A percentile compares a stretch with the other conserved stretches of the same genome.
Evolutionary conservation across 2,329 filamentous ascomycete genomes (phyloP).

Genomic region (Colletotrichum acutatum): DNA sequence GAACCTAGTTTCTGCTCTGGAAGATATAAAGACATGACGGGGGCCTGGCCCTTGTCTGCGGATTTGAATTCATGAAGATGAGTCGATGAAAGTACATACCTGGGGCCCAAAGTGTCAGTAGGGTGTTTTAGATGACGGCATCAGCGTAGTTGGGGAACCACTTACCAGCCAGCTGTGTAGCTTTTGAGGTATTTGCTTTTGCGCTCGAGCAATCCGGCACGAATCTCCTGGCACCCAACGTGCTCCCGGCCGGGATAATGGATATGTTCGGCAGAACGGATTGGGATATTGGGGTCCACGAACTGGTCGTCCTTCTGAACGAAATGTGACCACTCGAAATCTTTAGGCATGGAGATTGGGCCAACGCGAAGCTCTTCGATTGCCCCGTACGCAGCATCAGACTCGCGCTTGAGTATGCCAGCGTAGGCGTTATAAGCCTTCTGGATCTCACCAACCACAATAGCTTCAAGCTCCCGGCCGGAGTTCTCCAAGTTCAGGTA

Average conservation of each 20-base stretch:
- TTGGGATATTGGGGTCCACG: slow-evolving; percentile 83
- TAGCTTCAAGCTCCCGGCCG: slow-evolving; percentile 93
- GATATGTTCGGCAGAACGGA: slow-evolving; percentile 84
- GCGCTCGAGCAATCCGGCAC: slow-evolving; percentile 90
- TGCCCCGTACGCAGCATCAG: slow-evolving; percentile 81
- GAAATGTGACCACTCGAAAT: slow-evolving; percentile 89
- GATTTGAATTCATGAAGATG: slow-evolving; percentile 99
- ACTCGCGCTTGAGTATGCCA: slow-evolving; percentile 90
- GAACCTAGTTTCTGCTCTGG: slow-evolving; percentile 96
- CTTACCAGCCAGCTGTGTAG: slow-evolving; percentile 93
- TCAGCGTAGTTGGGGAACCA: not conserved
- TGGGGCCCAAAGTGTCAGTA: slow-evolving; percentile 45
- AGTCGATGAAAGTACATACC: slow-evolving; percentile 95
- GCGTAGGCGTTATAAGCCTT: slow-evolving; percentile 97
- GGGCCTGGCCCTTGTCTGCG: slow-evolving; percentile 90
- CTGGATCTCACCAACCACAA: slow-evolving; percentile 96
- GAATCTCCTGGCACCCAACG: slow-evolving; percentile 82
- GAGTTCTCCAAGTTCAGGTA: slow-evolving; percentile 95
- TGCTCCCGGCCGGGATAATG: slow-evolving; percentile 92
- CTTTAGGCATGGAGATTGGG: slow-evolving; percentile 92
- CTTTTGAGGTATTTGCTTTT: slow-evolving; percentile 99
- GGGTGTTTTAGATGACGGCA: slow-evolving; percentile 36
- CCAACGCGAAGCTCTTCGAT: slow-evolving; percentile 86
- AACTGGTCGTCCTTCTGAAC: slow-evolving; percentile 85
- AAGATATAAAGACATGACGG: slow-evolving; percentile 95